Base-by-base conservation (phyloP, 768 basidiomycete genomes). In the Xanthoconium purpureum region DNA sequence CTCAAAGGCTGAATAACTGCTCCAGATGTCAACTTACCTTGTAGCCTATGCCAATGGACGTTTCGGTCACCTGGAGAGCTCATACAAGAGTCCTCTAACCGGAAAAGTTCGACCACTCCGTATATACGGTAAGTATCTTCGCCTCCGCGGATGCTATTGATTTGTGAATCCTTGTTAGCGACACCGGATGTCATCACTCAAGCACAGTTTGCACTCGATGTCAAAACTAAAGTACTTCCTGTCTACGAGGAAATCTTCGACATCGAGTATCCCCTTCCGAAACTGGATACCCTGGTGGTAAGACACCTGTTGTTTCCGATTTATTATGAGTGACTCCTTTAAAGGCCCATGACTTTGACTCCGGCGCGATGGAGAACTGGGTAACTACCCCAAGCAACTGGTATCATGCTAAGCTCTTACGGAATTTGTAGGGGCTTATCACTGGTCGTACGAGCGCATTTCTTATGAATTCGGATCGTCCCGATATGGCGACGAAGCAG, bases 321-420 rank as follows among this genome's bases (percentile, higher is more conserved):
- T 17, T 29, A 28, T 24, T 29, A 42, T 36, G 1, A 30, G 7
- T 47, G 42, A 47, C 55, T 43, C 3, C 37, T 40, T 28, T 50
- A 32, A 69, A 84, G 80, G 94, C 85, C 5, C 82, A 81, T 50
- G 94, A 97, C 68, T 97, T 97, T 63, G 94, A 96, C 66, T 87
- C 88, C 33, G 91, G 87, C 56, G 88, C 89, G 6, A 94, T 95
- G 94, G 95, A 97, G 73, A 94, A 94, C 70, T 94, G 90, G 90
- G 83, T 79, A 65, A 50, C 39, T 18, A 42, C 15, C 5, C 46
- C 35, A 5, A 43, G 40, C 3, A 30, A 3, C 59, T 3, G 3
- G 11, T 28, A 28, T 47, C 17, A 49, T 43, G 40, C n/a, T 28
- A 11, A 39, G 44, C 13, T 49, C 46, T 70, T 28, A 59, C 24